These are phyloP conservation scores for Calocera viscosa DNA, from an alignment of 768 basidiomycete genomes.

Conservation along the genomic window DNA sequence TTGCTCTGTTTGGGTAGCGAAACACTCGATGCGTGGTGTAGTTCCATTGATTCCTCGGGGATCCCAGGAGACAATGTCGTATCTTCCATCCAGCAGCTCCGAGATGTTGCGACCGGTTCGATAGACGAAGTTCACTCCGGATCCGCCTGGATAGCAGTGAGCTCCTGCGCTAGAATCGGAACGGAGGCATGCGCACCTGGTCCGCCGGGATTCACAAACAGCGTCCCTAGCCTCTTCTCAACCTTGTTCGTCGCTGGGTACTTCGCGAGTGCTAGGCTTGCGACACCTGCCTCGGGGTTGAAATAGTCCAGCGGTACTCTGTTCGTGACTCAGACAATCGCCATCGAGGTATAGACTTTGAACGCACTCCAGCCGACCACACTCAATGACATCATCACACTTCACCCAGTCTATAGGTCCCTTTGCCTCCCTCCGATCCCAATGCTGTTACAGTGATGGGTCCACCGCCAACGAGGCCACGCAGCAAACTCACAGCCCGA, in stretches of 20 bases:
- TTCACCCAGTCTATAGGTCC: conserved; percentile 14
- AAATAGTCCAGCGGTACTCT: conserved; percentile 29
- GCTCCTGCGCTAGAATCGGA: conserved; percentile 10
- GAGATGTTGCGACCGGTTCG: background rate
- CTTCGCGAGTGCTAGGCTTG: conserved; percentile 25
- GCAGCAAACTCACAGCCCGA: too few species aligned
- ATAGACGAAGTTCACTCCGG: conserved; percentile 12
- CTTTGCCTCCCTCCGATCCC: background rate
- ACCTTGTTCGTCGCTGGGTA: conserved; percentile 22
- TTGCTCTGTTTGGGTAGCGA: conserved; percentile 19
- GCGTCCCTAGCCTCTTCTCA: conserved; percentile 21
- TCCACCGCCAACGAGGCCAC: background rate
- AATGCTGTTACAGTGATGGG: background rate
- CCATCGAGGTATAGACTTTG: background rate
- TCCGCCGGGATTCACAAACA: conserved; percentile 28
- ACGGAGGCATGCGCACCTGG: background rate
- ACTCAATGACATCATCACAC: conserved; percentile 19
- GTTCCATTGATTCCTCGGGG: conserved; percentile 22
- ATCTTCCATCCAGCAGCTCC: background rate
- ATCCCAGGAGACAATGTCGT: conserved; percentile 8
- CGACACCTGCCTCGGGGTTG: conserved; percentile 22
- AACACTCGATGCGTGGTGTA: conserved; percentile 23
- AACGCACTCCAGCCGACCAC: conserved; percentile 17
- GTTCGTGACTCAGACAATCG: background rate
- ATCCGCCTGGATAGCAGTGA: background rate